Evolutionary conservation across 352 stramenopile genomes (phyloP), one percentile per base, ranked within the genome.

Genomic region (Pythium angustatum): DNA sequence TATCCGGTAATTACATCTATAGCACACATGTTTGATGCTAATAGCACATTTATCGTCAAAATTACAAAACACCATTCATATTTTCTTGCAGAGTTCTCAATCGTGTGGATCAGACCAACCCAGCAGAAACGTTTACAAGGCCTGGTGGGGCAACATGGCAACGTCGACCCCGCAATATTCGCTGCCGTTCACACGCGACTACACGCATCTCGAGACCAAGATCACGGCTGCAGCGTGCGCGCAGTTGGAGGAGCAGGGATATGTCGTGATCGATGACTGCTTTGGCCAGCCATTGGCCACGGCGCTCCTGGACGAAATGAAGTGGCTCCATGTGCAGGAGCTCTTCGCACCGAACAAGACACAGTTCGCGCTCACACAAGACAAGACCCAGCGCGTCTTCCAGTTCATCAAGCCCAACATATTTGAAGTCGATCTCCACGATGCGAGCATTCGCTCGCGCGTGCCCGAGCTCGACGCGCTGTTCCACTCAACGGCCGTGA

Each of bases 371-470:
- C 59, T 86, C n/a, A 80, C 76, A 3, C 78, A 83, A 36, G 73
- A 72, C 11, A 61, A 44, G 64, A 68, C 40, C 33, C 53, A 51
- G 8, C 68, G 77, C 59, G 71, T 77, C 28, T 75, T 78, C 28
- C 74, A 88, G 63, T 91, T 88, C 45, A 63, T 80, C 62, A 95
- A 95, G 74, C 86, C 86, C n/a, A 72, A 92, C 66, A 92, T 95
- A 62, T 95, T 76, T 36, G 86, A 95, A 51, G 78, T 88, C 27
- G 86, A 95, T 66, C 63, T 95, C 33, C 84, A 93, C 59, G 85
- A 93, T 61, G 78, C 73, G 1, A 56, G 47, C 7, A 62, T 90
- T 49, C 73, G 84, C 11, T 52, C 55, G 9, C 82, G 81, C 49
- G 80, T 90, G 31, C 80, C 77, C 2, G 78, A 90, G 62, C 76